Conservation (phyloP, 192 early-diverging fungal genomes). For the Pilobolus umbonatus region DNA sequence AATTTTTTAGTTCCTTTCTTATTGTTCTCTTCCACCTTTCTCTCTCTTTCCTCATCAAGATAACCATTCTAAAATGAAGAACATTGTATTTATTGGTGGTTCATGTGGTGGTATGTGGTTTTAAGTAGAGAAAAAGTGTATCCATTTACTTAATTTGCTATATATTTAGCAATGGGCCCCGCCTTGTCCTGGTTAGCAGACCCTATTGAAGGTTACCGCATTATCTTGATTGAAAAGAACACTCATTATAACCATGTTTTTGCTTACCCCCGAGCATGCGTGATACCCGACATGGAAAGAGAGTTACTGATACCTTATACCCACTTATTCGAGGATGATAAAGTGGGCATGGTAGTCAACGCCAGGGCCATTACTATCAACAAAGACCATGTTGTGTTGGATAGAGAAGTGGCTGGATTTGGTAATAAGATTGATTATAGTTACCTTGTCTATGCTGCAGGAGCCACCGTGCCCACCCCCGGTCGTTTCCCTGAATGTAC, state of each 20-base stretch:
- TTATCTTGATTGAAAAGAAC: slow-evolving; percentile 55
- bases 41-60: too few relatives aligned
- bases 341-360: slow-evolving; percentile 42
- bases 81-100: slow-evolving; percentile 47
- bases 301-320: slow-evolving; percentile 57
- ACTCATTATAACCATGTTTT: slow-evolving; percentile 60
- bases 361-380: slow-evolving; percentile 44
- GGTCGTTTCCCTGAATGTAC: slow-evolving; percentile 39
- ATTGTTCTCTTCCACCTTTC: not conserved
- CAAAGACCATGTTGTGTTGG: slow-evolving; percentile 44
- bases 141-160: not conserved
- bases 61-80: too few relatives aligned
- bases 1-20: not conserved
- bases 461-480: slow-evolving; percentile 48
- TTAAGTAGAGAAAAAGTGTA: not conserved
- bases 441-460: slow-evolving; percentile 52
- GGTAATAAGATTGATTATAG: slow-evolving; percentile 41
- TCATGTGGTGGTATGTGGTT: slow-evolving; percentile 40
- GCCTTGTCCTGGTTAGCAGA: slow-evolving; percentile 24
- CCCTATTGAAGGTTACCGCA: slow-evolving; percentile 40
- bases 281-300: slow-evolving; percentile 50
- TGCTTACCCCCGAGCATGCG: slow-evolving; percentile 56
- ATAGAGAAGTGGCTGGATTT: slow-evolving; percentile 47
- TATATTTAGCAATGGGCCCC: slow-evolving; percentile 29
- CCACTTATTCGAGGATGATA: slow-evolving; percentile 35